Percentiles rank a stretch among this genome's conserved stretches.
phyloP scores from a whole-genome alignment of 352 stramenopile species.

The Pythium phragmiticola region DNA sequence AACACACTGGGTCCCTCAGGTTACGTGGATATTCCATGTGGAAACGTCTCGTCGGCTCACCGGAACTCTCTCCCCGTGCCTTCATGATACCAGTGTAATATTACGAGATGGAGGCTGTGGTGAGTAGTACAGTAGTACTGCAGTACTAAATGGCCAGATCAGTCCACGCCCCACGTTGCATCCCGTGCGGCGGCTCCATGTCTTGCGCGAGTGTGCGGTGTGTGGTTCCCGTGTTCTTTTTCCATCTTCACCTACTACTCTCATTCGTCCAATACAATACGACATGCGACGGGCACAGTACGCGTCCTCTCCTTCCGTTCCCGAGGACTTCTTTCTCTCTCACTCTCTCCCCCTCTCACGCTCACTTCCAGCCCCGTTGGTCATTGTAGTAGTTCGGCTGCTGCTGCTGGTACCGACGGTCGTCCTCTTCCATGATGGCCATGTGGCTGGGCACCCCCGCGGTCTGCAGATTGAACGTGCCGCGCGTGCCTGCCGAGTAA shows the following conservation, averaged over 20 bases:
- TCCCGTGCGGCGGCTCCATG: background rate
- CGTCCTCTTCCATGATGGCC: conserved; percentile 69
- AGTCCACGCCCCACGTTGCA: background rate
- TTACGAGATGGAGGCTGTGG: too few relatives aligned
- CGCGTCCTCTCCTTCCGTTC: background rate
- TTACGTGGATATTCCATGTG: too few relatives aligned
- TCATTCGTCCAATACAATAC: conserved; percentile 9
- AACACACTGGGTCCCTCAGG: too few relatives aligned
- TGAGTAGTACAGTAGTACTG: too few relatives aligned
- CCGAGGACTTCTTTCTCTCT: too few relatives aligned
- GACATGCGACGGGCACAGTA: background rate
- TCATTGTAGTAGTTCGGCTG: conserved; percentile 1
- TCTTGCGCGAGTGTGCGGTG: background rate
- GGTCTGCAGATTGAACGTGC: conserved; percentile 55
- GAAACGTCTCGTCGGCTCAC: too few relatives aligned
- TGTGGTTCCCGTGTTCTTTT: background rate
- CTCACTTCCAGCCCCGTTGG: conserved; percentile 4
- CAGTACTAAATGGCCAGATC: too few relatives aligned
- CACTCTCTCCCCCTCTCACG: background rate
- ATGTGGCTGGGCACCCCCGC: conserved; percentile 24
- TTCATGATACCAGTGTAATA: too few relatives aligned
- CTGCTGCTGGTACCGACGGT: conserved; percentile 17
- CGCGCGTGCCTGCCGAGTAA: conserved; percentile 29
- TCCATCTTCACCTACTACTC: background rate
- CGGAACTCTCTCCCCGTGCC: too few relatives aligned